These are phyloP conservation scores for Bipolaris gigantea DNA, from an alignment of 2,329 filamentous ascomycete genomes.

Conservation along the genomic window DNA sequence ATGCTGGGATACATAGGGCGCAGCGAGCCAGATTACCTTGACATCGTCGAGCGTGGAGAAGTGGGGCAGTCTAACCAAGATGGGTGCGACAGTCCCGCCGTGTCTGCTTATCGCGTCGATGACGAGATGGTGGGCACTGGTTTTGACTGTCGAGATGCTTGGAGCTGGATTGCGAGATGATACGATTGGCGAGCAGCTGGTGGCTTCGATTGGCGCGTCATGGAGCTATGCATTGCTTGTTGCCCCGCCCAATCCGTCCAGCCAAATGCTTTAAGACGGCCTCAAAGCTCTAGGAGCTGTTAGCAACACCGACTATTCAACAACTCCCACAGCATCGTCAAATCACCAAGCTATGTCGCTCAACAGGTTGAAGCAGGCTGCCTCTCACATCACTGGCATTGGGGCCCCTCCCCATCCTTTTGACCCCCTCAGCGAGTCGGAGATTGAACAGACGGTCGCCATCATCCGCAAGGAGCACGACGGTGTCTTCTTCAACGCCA, in stretches of 20 bases:
- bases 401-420: slow-evolving; percentile 67
- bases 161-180: neutral
- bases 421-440: slow-evolving; percentile 71
- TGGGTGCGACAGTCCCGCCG: slow-evolving; percentile 11
- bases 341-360: slow-evolving; percentile 59
- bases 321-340: slow-evolving; percentile 4
- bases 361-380: slow-evolving; percentile 65
- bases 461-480: slow-evolving; percentile 71
- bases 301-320: neutral
- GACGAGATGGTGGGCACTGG: slow-evolving; percentile 1
- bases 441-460: slow-evolving; percentile 72
- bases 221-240: neutral
- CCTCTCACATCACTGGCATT: slow-evolving; percentile 62
- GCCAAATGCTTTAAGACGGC: slow-evolving; percentile 26
- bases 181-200: slow-evolving; percentile 6
- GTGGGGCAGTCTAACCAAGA: slow-evolving; percentile 13
- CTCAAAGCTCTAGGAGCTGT: slow-evolving; percentile 3
- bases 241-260: slow-evolving; percentile 1
- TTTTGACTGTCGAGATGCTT: slow-evolving; percentile 11
- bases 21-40: slow-evolving; percentile 9
- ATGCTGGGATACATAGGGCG: slow-evolving; percentile 8
- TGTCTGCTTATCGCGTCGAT: slow-evolving; percentile 17
- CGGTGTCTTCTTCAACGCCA: slow-evolving; percentile 80
- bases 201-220: neutral
- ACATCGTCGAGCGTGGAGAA: slow-evolving; percentile 6